Percentiles rank a stretch among this genome's conserved stretches.
Conservation (phyloP, 2,329 filamentous ascomycete species). For the Colletotrichum sp. region DNA sequence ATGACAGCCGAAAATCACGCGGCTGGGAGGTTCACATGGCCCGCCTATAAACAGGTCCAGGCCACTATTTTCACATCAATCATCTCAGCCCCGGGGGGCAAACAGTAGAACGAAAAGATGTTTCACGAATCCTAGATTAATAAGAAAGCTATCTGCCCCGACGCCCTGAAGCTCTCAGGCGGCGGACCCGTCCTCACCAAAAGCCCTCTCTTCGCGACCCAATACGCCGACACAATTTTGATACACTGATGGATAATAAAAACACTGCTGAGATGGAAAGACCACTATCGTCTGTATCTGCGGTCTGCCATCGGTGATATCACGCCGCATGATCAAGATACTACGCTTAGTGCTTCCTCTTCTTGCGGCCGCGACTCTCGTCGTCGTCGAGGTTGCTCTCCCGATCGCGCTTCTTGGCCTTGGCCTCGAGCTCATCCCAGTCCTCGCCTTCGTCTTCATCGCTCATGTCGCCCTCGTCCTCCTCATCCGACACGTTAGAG, state of each 20-base stretch:
- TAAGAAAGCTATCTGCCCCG: slow-evolving; percentile 11
- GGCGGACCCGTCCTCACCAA: neutral
- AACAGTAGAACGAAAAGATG: neutral
- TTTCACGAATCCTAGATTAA: neutral
- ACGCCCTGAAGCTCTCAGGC: neutral
- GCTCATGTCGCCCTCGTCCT: slow-evolving; percentile 75
- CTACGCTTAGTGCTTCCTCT: slow-evolving; percentile 57
- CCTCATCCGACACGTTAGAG: slow-evolving; percentile 84
- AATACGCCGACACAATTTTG: slow-evolving; percentile 22
- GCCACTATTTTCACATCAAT: neutral
- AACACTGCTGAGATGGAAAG: neutral
- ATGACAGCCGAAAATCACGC: neutral
- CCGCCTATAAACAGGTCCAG: neutral
- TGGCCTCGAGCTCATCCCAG: slow-evolving; percentile 94
- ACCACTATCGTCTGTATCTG: neutral
- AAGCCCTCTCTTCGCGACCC: neutral
- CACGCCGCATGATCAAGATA: neutral
- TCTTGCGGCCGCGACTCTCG: slow-evolving; percentile 76
- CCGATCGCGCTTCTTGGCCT: slow-evolving; percentile 84
- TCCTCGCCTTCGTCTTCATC: slow-evolving; percentile 85
- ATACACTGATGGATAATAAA: slow-evolving; percentile 12
- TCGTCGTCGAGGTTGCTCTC: slow-evolving; percentile 74
- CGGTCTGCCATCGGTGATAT: neutral
- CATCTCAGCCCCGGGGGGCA: neutral
- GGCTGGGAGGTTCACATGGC: neutral